Percentiles rank a stretch among this genome's conserved stretches.
phyloP scores from a whole-genome alignment of 768 basidiomycete species.

The Lyophyllum atratum region DNA sequence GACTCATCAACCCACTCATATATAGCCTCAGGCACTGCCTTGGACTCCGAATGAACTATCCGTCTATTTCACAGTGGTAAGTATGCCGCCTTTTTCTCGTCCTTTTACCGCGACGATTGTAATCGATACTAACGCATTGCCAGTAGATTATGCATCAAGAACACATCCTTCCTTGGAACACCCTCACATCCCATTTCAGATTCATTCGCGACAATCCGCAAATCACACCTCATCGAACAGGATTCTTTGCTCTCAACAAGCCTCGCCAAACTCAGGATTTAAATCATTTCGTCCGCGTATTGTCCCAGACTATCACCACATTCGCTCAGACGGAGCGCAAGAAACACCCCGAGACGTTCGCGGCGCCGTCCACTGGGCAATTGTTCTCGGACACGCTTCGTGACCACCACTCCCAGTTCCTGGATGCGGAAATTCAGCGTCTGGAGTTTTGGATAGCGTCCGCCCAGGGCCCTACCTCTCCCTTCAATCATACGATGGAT shows the following conservation, averaged over 20 bases:
- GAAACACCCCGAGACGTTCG: slow-evolving; percentile 4
- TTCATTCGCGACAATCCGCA: slow-evolving; percentile 5
- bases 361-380: neutral
- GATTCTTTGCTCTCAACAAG: neutral
- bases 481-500: neutral
- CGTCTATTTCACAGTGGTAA: too few species aligned
- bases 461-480: too few species aligned
- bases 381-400: slow-evolving; percentile 4
- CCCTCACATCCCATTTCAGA: neutral
- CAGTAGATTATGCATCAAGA: neutral
- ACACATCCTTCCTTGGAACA: neutral
- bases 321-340: slow-evolving; percentile 13
- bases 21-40: too few species aligned
- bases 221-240: slow-evolving; percentile 2
- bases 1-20: too few species aligned
- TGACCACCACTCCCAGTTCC: neutral
- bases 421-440: neutral
- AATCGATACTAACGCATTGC: neutral
- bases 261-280: slow-evolving; percentile 2
- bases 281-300: slow-evolving; percentile 3
- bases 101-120: too few species aligned
- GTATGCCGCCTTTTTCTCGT: too few species aligned
- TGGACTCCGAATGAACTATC: too few species aligned
- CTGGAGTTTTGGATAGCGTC: neutral
- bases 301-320: neutral